phyloP scores from a whole-genome alignment of 352 stramenopile genomes.

The Albugo laibachii region DNA sequence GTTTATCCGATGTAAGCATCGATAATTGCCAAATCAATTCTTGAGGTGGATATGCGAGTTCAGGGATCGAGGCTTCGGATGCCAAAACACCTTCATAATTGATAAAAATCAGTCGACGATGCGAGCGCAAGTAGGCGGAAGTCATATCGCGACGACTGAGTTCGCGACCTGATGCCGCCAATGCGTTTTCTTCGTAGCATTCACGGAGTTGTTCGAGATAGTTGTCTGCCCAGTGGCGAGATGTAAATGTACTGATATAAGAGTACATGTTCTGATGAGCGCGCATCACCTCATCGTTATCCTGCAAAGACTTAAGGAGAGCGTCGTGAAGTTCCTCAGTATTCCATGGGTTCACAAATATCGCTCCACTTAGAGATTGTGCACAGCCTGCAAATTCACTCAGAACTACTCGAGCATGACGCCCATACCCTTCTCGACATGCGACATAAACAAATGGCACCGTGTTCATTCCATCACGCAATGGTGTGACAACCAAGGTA shows the following conservation, averaged over 20 bases:
- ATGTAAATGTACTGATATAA: conserved; percentile 64
- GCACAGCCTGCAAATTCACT: conserved; percentile 82
- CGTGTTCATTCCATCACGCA: conserved; percentile 84
- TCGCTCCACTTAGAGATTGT: conserved; percentile 65
- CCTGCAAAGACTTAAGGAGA: conserved; percentile 26
- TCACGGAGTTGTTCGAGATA: conserved; percentile 65
- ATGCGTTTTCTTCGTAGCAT: conserved; percentile 47
- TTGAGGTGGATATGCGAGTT: conserved; percentile 69
- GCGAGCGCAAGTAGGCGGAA: conserved; percentile 52
- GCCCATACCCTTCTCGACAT: conserved; percentile 45
- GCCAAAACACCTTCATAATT: conserved; percentile 82
- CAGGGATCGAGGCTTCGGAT: conserved; percentile 61
- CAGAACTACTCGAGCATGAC: conserved; percentile 70
- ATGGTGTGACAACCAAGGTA: conserved; percentile 61
- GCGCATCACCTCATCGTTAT: conserved; percentile 44
- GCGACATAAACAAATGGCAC: conserved; percentile 82
- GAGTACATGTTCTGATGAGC: conserved; percentile 67
- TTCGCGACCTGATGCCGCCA: conserved; percentile 45
- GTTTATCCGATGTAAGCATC: conserved; percentile 50
- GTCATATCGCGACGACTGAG: conserved; percentile 74
- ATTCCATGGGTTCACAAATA: conserved; percentile 78
- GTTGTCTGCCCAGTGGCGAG: conserved; percentile 50
- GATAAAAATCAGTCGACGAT: conserved; percentile 56
- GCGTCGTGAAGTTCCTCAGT: conserved; percentile 48
- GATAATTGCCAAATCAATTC: conserved; percentile 70